Conservation (phyloP, 2,329 filamentous ascomycete genomes). For the Nemania diffusa region DNA sequence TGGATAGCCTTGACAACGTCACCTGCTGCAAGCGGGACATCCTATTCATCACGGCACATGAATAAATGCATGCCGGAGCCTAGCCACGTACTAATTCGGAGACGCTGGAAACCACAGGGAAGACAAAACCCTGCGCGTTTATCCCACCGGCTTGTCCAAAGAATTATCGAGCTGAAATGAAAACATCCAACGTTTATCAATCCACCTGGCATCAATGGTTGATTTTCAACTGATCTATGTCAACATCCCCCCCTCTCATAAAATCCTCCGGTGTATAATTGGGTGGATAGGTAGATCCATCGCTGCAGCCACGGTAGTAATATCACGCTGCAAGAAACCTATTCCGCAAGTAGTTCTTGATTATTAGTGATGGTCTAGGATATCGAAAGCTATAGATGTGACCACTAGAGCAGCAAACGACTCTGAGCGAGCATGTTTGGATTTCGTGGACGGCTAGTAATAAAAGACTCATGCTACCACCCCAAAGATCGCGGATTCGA, state of each 20-base stretch:
- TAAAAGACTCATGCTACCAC: background rate
- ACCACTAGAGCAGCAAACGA: background rate
- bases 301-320: background rate
- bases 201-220: background rate
- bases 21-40: background rate
- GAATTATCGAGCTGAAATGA: background rate
- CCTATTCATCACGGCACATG: background rate
- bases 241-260: background rate
- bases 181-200: conserved; percentile 1
- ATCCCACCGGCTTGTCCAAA: background rate
- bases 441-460: background rate
- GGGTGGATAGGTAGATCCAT: background rate
- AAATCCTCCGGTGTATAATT: background rate
- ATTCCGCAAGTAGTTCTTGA: background rate
- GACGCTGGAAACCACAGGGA: background rate
- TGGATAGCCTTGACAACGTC: background rate
- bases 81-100: background rate
- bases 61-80: conserved; percentile 7
- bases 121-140: background rate
- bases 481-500: background rate
- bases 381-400: conserved; percentile 5
- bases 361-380: background rate
- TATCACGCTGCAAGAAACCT: background rate
- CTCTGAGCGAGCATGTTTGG: background rate
- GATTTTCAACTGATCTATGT: background rate